phyloP scores from a whole-genome alignment of 306 rosid species.

The Urtica urens region DNA sequence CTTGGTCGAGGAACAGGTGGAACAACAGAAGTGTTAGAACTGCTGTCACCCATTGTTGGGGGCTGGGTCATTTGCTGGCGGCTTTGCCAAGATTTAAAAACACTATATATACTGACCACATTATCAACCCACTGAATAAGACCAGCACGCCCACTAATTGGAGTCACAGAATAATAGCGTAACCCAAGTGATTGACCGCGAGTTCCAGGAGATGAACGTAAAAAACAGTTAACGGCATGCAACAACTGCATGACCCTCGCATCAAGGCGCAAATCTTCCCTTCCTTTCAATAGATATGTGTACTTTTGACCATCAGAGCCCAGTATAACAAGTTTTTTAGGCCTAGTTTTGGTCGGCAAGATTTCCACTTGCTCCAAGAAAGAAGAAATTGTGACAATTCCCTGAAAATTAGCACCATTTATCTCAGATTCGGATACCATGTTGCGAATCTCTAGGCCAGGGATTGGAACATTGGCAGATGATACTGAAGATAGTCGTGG shows the following conservation, averaged over 20 bases:
- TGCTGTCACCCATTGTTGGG: slow-evolving; percentile 43
- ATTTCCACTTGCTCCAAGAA: slow-evolving; percentile 65
- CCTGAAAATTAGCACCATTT: slow-evolving; percentile 40
- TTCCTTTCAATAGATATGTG: slow-evolving; percentile 85
- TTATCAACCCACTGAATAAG: slow-evolving; percentile 91
- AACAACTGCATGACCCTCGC: slow-evolving; percentile 92
- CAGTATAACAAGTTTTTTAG: slow-evolving; percentile 73
- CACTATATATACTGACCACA: slow-evolving; percentile 81
- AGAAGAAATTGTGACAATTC: slow-evolving; percentile 76
- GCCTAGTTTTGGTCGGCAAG: slow-evolving; percentile 90
- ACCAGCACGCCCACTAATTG: slow-evolving; percentile 94
- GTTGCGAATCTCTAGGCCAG: slow-evolving; percentile 83
- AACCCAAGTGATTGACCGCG: slow-evolving; percentile 56
- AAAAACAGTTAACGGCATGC: slow-evolving; percentile 83
- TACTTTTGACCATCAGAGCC: slow-evolving; percentile 91
- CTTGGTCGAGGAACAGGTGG: slow-evolving; percentile 94
- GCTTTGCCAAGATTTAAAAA: slow-evolving; percentile 92
- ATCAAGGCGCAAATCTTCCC: slow-evolving; percentile 97
- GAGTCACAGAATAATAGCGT: slow-evolving; percentile 95
- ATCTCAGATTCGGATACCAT: slow-evolving; percentile 44
- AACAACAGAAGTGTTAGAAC: slow-evolving; percentile 59
- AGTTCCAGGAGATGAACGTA: slow-evolving; percentile 70
- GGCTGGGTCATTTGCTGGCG: slow-evolving; percentile 68
- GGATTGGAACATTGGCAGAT: slow-evolving; percentile 93
- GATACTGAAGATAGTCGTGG: slow-evolving; percentile 66